Evolutionary conservation across 1,284 basidiomycete genomes (phyloP).

Genomic region (Ganoderma sinense): DNA sequence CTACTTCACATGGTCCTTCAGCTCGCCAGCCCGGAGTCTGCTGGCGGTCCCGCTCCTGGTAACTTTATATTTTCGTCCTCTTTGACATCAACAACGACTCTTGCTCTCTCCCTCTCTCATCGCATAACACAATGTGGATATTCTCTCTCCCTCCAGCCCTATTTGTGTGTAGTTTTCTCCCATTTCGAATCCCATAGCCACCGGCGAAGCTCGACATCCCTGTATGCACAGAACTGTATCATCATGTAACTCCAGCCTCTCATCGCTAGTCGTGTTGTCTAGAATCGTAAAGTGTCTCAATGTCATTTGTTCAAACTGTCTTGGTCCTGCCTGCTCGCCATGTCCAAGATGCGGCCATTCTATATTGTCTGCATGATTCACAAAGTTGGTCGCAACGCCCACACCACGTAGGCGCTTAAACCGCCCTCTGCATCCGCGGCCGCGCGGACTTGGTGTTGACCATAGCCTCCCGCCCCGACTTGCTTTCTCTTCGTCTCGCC

Average conservation of each 20-base stretch:
- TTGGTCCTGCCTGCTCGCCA: neutral
- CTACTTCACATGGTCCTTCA: neutral
- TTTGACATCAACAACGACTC: neutral
- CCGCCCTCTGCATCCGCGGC: neutral
- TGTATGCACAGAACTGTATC: constrained; percentile 29
- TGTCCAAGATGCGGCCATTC: no score
- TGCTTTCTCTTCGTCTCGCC: neutral
- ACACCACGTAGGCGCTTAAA: neutral
- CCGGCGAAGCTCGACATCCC: neutral
- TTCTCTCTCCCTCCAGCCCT: neutral
- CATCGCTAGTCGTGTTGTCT: constrained; percentile 10
- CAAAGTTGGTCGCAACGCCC: neutral
- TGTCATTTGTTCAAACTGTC: neutral
- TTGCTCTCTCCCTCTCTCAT: neutral
- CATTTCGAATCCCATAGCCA: neutral
- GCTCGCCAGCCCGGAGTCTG: constrained; percentile 9
- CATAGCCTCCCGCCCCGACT: neutral
- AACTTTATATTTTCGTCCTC: constrained; percentile 10
- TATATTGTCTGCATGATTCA: neutral
- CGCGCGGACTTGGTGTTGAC: neutral
- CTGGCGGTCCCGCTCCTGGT: constrained; percentile 6
- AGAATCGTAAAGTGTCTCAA: constrained; percentile 10
- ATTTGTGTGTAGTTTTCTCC: neutral
- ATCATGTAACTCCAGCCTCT: constrained; percentile 19
- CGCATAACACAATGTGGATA: constrained; percentile 1